A percentile compares a stretch with the other conserved stretches of the same genome.
Conservation (phyloP, 1,284 basidiomycete genomes). For the Pseudozyma tsukubaensis region DNA sequence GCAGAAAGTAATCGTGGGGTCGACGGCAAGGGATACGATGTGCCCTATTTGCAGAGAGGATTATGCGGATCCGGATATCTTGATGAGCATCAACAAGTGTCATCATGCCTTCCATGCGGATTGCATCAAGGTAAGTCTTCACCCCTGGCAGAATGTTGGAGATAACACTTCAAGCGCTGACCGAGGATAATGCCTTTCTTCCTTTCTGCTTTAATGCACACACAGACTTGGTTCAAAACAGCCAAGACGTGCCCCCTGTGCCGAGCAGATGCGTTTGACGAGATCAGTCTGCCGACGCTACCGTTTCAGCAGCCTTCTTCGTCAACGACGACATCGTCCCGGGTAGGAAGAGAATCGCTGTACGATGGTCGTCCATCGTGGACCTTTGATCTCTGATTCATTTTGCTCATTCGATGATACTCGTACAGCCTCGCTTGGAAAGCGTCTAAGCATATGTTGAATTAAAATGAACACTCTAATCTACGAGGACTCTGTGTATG, state of each 20-base stretch:
- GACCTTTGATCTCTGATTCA: neutral
- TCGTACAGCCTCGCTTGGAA: too few relatives aligned
- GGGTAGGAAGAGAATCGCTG: neutral
- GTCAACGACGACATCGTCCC: too few relatives aligned
- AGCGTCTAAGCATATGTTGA: neutral
- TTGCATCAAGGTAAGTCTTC: conserved; percentile 45
- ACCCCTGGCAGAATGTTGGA: too few relatives aligned
- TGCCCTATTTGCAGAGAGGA: conserved; percentile 50
- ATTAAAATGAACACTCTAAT: neutral
- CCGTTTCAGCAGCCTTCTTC: conserved; percentile 18
- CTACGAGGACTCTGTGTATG: neutral
- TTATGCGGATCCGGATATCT: conserved; percentile 35
- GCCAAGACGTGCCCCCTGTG: conserved; percentile 48
- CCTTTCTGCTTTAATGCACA: neutral
- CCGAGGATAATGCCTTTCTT: neutral
- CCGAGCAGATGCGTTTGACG: conserved; percentile 39
- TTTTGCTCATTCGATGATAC: neutral
- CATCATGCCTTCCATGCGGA: conserved; percentile 46
- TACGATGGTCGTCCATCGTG: too few relatives aligned
- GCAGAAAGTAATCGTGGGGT: conserved; percentile 1
- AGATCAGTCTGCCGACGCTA: conserved; percentile 20
- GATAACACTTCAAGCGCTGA: too few relatives aligned
- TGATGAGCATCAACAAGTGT: conserved; percentile 45
- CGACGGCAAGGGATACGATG: conserved; percentile 26
- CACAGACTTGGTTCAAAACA: conserved; percentile 42